Evolutionary conservation across 805 yeast genomes (phyloP).

Genomic region (Candida dajiaensis): DNA sequence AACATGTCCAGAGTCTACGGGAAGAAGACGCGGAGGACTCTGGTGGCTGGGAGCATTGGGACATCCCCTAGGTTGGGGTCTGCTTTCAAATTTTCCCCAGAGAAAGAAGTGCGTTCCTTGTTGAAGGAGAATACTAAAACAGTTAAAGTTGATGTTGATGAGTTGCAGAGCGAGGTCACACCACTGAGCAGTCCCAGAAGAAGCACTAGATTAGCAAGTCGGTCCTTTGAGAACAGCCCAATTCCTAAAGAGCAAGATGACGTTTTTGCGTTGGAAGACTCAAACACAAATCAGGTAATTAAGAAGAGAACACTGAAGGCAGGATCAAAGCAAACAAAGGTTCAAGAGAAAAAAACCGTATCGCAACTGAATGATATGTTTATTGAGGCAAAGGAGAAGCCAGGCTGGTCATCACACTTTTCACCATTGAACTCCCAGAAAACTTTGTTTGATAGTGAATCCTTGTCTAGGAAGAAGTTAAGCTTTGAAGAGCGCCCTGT

Average conservation of each 20-base stretch:
- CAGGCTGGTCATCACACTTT: constrained; percentile 17
- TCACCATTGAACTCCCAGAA: constrained; percentile 1
- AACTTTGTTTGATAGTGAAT: not conserved
- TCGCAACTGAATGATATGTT: constrained; percentile 11
- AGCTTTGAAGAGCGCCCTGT: not conserved
- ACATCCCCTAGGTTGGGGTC: not conserved
- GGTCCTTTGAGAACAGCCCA: not conserved
- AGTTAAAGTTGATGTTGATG: not conserved
- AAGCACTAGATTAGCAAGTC: not conserved
- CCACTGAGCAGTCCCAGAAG: not conserved
- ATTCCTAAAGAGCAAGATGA: not conserved
- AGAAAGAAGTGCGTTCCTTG: not conserved
- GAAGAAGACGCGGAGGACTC: not conserved
- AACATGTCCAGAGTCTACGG: constrained; percentile 2
- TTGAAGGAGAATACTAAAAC: not conserved
- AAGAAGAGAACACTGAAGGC: not conserved
- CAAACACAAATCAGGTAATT: not conserved
- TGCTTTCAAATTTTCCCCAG: not conserved
- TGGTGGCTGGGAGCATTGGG: not conserved
- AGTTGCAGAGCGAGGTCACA: not conserved
- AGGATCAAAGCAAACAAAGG: not conserved
- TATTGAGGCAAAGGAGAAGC: constrained; percentile 20
- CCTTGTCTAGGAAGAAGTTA: not conserved
- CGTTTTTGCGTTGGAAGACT: not conserved
- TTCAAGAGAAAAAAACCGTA: not conserved